These are phyloP conservation scores for Cyclotella distinguenda DNA, from an alignment of 108 stramenopile species.

Conservation along the genomic window DNA sequence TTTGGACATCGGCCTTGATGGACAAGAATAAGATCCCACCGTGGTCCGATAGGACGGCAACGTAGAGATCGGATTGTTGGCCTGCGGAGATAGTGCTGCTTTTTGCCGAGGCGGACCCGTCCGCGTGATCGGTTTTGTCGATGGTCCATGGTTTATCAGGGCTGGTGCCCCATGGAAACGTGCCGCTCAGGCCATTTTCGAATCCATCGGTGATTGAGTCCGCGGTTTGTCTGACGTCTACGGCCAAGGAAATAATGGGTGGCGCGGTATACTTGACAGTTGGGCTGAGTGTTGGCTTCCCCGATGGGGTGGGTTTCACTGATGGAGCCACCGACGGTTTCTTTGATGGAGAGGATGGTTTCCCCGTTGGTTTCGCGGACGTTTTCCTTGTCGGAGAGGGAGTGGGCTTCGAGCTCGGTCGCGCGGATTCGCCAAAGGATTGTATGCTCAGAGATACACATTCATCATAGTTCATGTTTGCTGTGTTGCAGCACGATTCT, in stretches of 20 bases:
- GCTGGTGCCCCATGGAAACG: constrained; percentile 24
- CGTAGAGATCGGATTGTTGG: constrained; percentile 15
- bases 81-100: neutral
- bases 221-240: constrained; percentile 4
- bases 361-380: constrained; percentile 1
- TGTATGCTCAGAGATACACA: constrained; percentile 2
- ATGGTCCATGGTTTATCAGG: constrained; percentile 25
- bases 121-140: neutral
- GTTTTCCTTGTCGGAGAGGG: neutral
- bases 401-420: neutral
- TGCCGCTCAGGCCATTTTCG: constrained; percentile 19
- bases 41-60: constrained; percentile 13
- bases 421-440: neutral
- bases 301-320: neutral
- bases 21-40: constrained; percentile 29
- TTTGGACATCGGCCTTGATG: constrained; percentile 26
- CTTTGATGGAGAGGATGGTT: neutral
- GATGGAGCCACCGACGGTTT: neutral
- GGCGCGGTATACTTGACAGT: constrained; percentile 2
- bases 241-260: neutral
- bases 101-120: constrained; percentile 21
- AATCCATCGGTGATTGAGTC: constrained; percentile 21
- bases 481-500: constrained; percentile 2
- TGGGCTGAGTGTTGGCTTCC: constrained; percentile 13
- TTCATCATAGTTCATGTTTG: neutral